These are phyloP conservation scores for Naematelia aurantialba DNA, from an alignment of 768 basidiomycete genomes.

Conservation along the genomic window DNA sequence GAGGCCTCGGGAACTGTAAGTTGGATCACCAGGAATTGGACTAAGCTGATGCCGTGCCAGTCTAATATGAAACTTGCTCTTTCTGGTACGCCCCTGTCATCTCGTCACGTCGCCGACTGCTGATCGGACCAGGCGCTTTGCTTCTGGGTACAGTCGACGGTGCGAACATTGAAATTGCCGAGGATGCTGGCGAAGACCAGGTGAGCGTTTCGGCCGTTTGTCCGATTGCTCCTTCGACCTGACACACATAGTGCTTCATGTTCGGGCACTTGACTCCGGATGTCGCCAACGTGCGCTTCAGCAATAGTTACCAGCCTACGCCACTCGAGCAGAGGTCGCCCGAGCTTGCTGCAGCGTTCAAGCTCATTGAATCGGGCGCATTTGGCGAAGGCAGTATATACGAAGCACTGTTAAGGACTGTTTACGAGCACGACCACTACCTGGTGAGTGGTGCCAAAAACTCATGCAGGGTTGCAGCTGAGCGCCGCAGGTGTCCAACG, in stretches of 20 bases:
- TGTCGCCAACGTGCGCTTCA: conserved; percentile 80
- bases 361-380: conserved; percentile 68
- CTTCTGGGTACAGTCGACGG: conserved; percentile 83
- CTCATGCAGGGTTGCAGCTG: conserved; percentile 10
- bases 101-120: not conserved
- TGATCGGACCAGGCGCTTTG: conserved; percentile 61
- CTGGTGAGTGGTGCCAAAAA: conserved; percentile 21
- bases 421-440: conserved; percentile 43
- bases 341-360: conserved; percentile 70
- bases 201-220: conserved; percentile 11
- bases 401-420: conserved; percentile 58
- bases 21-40: conserved; percentile 59
- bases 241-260: conserved; percentile 68
- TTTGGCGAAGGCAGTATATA: conserved; percentile 75
- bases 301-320: conserved; percentile 76
- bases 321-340: conserved; percentile 80
- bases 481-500: conserved; percentile 63
- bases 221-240: not conserved
- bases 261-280: conserved; percentile 51
- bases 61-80: conserved; percentile 61
- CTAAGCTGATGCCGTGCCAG: conserved; percentile 62
- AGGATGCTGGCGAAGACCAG: conserved; percentile 79
- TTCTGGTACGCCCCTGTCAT: conserved; percentile 9
- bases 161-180: conserved; percentile 78
- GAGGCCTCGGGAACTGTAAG: conserved; percentile 56